Conservation (phyloP, 2,329 filamentous ascomycete species). For the Aureobasidium vineae region DNA sequence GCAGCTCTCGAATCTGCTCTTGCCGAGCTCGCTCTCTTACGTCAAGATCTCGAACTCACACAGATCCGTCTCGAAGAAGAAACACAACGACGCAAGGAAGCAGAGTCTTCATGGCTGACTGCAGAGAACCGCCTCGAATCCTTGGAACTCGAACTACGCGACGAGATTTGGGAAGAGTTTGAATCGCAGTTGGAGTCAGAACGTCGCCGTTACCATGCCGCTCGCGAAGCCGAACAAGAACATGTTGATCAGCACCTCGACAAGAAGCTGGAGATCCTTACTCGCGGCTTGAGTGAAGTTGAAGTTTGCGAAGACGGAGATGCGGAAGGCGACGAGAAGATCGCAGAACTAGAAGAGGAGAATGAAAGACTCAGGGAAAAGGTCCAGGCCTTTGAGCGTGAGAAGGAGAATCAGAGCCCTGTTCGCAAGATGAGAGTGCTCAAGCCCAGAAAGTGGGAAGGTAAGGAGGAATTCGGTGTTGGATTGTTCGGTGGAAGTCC, state of each 20-base stretch:
- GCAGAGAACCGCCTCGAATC: constrained; percentile 65
- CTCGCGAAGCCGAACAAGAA: constrained; percentile 72
- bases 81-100: constrained; percentile 64
- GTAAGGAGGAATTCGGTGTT: constrained; percentile 33
- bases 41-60: constrained; percentile 72
- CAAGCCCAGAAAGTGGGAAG: constrained; percentile 51
- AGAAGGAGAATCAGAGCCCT: constrained; percentile 42
- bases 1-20: constrained; percentile 77
- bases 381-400: constrained; percentile 44
- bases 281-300: constrained; percentile 53
- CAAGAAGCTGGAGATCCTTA: constrained; percentile 75
- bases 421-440: constrained; percentile 52
- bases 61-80: constrained; percentile 69
- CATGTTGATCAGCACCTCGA: constrained; percentile 82
- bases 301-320: constrained; percentile 46
- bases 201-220: constrained; percentile 75
- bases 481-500: constrained; percentile 33
- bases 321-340: constrained; percentile 31
- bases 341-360: constrained; percentile 47
- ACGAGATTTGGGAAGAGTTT: constrained; percentile 86
- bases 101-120: constrained; percentile 69
- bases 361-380: constrained; percentile 45
- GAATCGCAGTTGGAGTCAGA: constrained; percentile 74
- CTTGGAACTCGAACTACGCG: constrained; percentile 80
- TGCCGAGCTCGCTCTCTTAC: constrained; percentile 75